Evolutionary conservation across 345 rosid genomes (phyloP).

Genomic region (Citrus mangshanensis): DNA sequence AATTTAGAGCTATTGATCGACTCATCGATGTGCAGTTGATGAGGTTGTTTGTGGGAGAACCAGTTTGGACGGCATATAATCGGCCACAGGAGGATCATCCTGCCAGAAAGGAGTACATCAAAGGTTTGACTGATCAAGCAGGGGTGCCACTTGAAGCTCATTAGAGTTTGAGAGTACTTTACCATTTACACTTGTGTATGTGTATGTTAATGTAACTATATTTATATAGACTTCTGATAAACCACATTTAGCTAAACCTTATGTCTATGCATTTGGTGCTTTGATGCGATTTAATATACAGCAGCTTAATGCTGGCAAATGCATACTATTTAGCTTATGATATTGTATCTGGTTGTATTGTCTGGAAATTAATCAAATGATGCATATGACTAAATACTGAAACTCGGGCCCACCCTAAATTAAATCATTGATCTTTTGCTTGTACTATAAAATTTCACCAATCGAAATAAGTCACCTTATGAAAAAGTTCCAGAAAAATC

Average conservation of each 20-base stretch:
- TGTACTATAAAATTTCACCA: no score
- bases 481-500: neutral
- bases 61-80: constrained; percentile 74
- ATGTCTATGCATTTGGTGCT: neutral
- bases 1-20: neutral
- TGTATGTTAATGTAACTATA: neutral
- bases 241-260: neutral
- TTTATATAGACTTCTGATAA: neutral
- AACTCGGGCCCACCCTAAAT: no score
- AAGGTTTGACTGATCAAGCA: constrained; percentile 35
- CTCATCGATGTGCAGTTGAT: constrained; percentile 48
- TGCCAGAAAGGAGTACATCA: constrained; percentile 60
- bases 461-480: no score
- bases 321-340: neutral
- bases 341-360: neutral
- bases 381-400: no score
- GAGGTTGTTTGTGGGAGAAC: constrained; percentile 87
- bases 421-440: no score
- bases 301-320: neutral
- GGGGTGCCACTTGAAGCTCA: constrained; percentile 43
- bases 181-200: no score
- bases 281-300: neutral
- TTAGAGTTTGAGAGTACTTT: constrained; percentile 4
- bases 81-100: constrained; percentile 89
- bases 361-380: neutral